Evolutionary conservation across 2,329 filamentous ascomycete genomes (phyloP), one percentile per base, ranked within the genome.

Genomic region (Diplodia sapinea): DNA sequence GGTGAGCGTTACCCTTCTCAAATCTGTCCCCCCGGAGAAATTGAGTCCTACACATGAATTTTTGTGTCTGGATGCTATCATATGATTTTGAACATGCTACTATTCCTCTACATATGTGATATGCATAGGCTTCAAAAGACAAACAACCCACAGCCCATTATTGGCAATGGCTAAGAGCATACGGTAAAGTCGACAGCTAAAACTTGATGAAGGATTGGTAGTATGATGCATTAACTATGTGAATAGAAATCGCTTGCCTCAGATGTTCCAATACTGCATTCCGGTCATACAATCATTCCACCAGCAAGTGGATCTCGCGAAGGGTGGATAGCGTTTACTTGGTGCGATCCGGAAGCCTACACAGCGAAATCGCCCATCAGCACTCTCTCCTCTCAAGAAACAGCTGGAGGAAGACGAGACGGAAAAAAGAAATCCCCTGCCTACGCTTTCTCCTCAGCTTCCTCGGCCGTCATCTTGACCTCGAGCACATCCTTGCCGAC

Each of bases 401-500:
- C 6, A 33, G n/a, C n/a, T n/a, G n/a, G n/a, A n/a, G 12, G 36
- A 17, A 11, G 59, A 26, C 6, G 12, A 2, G 6, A 15, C 13
- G 15, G n/a, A n/a, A 20, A n/a, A 20, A 61, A 66, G 65, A 4
- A 26, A 26, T 2, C 50, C 33, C 65, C 29, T 66, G 61, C 65
- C 56, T 70, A 68, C 71, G 69, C 68, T 66, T 70, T 69, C 54
- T 69, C 54, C 55, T 69, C 68, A 26, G 51, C 49, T 26, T 68
- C 67, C 1, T 23, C 20, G 17, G 13, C n/a, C 17, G 51, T 63
- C 36, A 78, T 54, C 64, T 74, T 74, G 4, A 78, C 73, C 64
- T 79, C 76, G 54, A 79, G 70, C 15, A 77, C 73, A 68, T 79
- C 77, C 70, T 74, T 74, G 50, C 74, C 76, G 11, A 73, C 71